Base-by-base conservation (phyloP, 495 filamentous ascomycete genomes). In the Tirmania nivea region DNA sequence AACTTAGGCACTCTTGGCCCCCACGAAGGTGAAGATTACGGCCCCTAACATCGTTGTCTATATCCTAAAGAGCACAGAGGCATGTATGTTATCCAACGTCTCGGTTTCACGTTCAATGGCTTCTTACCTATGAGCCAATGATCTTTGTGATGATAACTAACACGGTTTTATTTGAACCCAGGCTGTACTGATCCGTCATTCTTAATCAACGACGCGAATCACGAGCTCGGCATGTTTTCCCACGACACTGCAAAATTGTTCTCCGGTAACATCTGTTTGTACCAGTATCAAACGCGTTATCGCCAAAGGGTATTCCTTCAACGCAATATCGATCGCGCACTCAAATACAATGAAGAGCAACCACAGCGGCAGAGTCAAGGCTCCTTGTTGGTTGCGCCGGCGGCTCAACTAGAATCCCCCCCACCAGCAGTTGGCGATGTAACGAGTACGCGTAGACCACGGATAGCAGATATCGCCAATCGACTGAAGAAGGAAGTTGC, bases 251-350 rank as follows among this genome's bases (percentile, higher is more conserved):
- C 39, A 4, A 45, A 45, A 25, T 61, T 49, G 42, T 64, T 64
- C 42, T 59, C 61, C 10, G 62, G 62, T 11, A 64, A 64, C 25
- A 50, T 54, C 37, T 56, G 52, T 37, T 54, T 64, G 36, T 64
- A 64, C 48, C 50, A 55, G 10, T 56, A 56, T 48, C 47, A 42
- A 31, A 56, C 63, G 49, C 58, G 62, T 52, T 56, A 53, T 42
- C 53, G 59, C 10, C 51, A 53, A 17, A 50, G 42, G 19, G 45
- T 61, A 48, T 63, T 64, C 52, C 50, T 64, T 20, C 53, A 56
- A 39, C 62, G 62, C 16, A 64, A 64, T 21, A 21, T 64, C 39
- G 55, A 59, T 52, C 48, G 53, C 7, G 58, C 60, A 36, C 56
- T 64, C 52, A 42, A 51, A 47, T 51, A 62, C 47, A 57, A 59